Evolutionary conservation across 345 rosid species (phyloP).

Genomic region (Balakata baccata): DNA sequence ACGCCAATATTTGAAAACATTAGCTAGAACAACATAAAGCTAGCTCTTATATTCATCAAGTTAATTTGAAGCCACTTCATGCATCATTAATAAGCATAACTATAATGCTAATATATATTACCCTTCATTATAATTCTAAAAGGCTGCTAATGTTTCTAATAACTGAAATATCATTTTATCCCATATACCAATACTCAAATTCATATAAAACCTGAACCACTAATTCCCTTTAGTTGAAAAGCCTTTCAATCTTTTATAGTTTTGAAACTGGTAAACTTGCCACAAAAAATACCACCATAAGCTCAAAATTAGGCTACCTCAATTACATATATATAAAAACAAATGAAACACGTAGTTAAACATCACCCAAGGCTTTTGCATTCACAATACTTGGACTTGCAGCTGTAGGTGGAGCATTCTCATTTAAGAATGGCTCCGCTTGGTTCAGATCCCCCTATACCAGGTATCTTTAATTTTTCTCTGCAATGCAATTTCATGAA

Average conservation of each 20-base stretch:
- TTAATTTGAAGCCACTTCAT: neutral
- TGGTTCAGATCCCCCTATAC: conserved; percentile 71
- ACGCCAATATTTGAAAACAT: neutral
- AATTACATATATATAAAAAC: neutral
- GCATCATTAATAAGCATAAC: neutral
- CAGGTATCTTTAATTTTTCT: conserved; percentile 90
- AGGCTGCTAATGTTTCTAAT: conserved; percentile 8
- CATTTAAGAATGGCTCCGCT: conserved; percentile 76
- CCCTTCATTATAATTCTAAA: conserved; percentile 4
- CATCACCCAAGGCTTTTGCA: conserved; percentile 67
- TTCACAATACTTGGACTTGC: conserved; percentile 92
- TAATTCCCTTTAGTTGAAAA: neutral
- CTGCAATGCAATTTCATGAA: conserved; percentile 30
- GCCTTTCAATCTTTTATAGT: conserved; percentile 40
- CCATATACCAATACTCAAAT: neutral
- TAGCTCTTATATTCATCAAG: neutral
- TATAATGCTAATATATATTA: neutral
- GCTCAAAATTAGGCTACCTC: neutral
- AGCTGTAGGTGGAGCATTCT: conserved; percentile 69
- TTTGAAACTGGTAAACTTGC: conserved; percentile 86
- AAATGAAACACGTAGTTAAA: neutral
- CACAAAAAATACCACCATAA: conserved; percentile 10
- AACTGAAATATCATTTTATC: conserved; percentile 8
- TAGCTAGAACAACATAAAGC: neutral
- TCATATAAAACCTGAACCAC: neutral